A percentile compares a stretch with the other conserved stretches of the same genome.
These are phyloP conservation scores for Ceratobasidium sp. DNA, from an alignment of 1,284 basidiomycete species.

Conservation along the genomic window DNA sequence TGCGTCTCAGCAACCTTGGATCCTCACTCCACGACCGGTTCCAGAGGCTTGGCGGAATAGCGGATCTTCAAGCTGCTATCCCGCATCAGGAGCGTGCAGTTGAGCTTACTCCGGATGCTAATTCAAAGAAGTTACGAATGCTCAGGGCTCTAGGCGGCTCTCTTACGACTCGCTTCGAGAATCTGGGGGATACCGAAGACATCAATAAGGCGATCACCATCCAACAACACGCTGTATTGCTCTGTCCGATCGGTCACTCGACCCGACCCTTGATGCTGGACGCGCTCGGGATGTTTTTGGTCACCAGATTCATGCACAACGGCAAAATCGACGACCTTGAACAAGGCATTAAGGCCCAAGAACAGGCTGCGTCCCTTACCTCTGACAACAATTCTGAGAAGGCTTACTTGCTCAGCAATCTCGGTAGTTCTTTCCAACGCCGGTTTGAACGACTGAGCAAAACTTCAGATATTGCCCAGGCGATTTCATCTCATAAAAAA, in stretches of 20 bases:
- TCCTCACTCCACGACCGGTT: not conserved
- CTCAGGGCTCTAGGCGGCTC: not conserved
- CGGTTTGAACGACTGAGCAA: not conserved
- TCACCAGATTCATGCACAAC: not conserved
- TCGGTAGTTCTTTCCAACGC: not conserved
- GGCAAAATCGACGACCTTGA: not conserved
- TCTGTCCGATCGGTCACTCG: not conserved
- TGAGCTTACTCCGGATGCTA: slow-evolving; percentile 2
- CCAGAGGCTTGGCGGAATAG: not conserved
- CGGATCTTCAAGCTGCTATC: not conserved
- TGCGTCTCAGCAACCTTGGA: not conserved
- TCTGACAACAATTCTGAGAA: not conserved
- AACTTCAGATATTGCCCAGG: not conserved
- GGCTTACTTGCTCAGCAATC: not conserved
- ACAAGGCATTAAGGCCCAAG: not conserved
- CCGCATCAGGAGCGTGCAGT: not conserved
- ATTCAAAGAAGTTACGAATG: not conserved
- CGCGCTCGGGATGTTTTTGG: not conserved
- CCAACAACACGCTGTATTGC: not conserved
- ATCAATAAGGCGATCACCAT: slow-evolving; percentile 1
- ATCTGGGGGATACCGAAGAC: not conserved
- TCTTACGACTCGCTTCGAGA: not conserved
- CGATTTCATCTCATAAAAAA: not conserved
- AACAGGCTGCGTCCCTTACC: not conserved
- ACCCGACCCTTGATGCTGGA: not conserved